These are phyloP conservation scores for Ogataea methanolica DNA, from an alignment of 805 yeast species.

Conservation along the genomic window DNA sequence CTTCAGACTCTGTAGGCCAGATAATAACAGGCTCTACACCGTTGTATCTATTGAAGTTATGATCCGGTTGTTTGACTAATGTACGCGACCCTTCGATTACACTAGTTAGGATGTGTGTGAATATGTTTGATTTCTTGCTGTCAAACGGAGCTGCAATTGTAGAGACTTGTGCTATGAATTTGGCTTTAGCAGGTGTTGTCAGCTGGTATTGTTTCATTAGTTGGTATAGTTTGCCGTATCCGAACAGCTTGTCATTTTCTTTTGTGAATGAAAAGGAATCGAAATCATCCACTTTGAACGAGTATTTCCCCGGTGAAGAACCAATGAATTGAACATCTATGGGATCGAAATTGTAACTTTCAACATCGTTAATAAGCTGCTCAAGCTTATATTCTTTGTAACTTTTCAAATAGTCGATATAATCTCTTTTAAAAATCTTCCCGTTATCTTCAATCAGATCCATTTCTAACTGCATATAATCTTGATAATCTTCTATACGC, in stretches of 20 bases:
- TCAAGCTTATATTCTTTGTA: conserved; percentile 34
- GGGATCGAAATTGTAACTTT: conserved; percentile 38
- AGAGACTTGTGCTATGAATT: conserved; percentile 41
- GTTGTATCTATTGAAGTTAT: conserved; percentile 5
- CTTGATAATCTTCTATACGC: background rate
- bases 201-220: conserved; percentile 33
- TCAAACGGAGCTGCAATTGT: conserved; percentile 46
- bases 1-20: conserved; percentile 31
- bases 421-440: conserved; percentile 38
- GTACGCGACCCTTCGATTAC: conserved; percentile 30
- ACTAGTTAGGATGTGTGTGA: conserved; percentile 46
- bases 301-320: conserved; percentile 46
- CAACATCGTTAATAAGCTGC: conserved; percentile 27
- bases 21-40: conserved; percentile 25
- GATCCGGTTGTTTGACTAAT: conserved; percentile 16
- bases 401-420: conserved; percentile 39
- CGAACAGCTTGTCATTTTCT: conserved; percentile 26
- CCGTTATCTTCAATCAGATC: conserved; percentile 15
- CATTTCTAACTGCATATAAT: background rate
- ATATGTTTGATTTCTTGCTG: conserved; percentile 31
- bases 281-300: conserved; percentile 12
- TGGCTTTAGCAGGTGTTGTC: conserved; percentile 16
- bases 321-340: conserved; percentile 51
- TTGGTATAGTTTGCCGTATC: conserved; percentile 45
- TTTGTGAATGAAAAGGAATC: background rate